Evolutionary conservation across 192 early-diverging fungal species (phyloP).

Genomic region (Coemansia sp.): DNA sequence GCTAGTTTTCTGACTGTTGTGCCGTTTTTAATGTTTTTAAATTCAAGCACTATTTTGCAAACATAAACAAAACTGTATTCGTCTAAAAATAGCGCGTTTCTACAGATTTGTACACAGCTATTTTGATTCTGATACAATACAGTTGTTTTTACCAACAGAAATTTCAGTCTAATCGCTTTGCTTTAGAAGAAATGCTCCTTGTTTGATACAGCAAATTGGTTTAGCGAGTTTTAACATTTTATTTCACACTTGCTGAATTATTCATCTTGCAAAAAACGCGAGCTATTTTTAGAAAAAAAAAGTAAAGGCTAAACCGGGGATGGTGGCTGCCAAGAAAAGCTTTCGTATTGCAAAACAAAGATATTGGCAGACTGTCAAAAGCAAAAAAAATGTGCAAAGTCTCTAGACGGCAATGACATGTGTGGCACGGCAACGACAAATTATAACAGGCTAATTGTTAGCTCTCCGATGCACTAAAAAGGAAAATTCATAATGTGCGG

Average conservation of each 20-base stretch:
- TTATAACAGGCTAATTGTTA: neutral
- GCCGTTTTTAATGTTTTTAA: no score
- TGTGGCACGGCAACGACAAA: neutral
- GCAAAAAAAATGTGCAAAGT: neutral
- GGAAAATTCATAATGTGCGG: neutral
- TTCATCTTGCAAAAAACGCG: neutral
- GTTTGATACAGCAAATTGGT: neutral
- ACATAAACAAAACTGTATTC: neutral
- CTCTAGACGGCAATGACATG: neutral
- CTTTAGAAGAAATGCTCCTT: neutral
- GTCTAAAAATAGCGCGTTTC: neutral
- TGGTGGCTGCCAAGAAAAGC: neutral
- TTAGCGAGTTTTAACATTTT: neutral
- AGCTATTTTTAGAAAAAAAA: neutral
- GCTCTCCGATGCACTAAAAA: neutral
- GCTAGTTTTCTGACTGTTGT: no score
- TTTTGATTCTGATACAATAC: neutral
- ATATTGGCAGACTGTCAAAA: no score
- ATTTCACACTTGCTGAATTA: no score
- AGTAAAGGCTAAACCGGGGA: neutral
- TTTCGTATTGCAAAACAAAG: neutral
- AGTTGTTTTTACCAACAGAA: no score
- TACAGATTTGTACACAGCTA: neutral
- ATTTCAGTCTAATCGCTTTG: neutral
- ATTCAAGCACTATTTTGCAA: no score